phyloP scores from a whole-genome alignment of 2,329 filamentous ascomycete genomes.

The Alternaria conjuncta region DNA sequence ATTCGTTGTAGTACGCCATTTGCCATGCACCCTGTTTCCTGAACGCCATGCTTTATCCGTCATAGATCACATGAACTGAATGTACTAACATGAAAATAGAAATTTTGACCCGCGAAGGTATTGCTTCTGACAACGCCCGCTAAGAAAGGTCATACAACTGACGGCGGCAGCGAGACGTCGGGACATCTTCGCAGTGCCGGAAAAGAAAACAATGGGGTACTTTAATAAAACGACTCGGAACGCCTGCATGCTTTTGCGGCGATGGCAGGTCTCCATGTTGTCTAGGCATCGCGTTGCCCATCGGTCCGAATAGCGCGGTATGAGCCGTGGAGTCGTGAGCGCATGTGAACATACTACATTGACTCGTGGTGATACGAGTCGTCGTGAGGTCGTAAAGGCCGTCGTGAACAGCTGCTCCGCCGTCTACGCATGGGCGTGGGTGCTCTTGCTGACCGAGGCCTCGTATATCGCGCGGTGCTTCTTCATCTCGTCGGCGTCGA shows the following conservation, averaged over 20 bases:
- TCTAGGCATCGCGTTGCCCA: constrained; percentile 4
- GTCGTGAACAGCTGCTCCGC: neutral
- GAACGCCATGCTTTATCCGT: constrained; percentile 26
- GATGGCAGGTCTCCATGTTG: constrained; percentile 2
- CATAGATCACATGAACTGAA: constrained; percentile 19
- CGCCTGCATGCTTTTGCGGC: neutral
- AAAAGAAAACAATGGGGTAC: constrained; percentile 14
- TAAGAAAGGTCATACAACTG: constrained; percentile 12
- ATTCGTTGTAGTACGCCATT: constrained; percentile 20
- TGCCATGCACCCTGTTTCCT: constrained; percentile 25
- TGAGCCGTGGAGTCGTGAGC: constrained; percentile 1
- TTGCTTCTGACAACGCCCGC: constrained; percentile 37
- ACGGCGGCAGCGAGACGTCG: constrained; percentile 1
- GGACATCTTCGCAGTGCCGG: neutral
- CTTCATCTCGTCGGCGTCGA: constrained; percentile 47
- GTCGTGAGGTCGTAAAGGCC: constrained; percentile 26
- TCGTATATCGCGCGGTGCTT: constrained; percentile 46
- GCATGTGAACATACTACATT: constrained; percentile 16
- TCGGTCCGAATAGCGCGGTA: constrained; percentile 6
- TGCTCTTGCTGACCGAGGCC: constrained; percentile 26
- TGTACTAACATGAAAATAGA: constrained; percentile 32
- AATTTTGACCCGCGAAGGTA: constrained; percentile 38
- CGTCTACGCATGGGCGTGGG: constrained; percentile 9
- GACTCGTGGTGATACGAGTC: constrained; percentile 17
- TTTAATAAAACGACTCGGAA: constrained; percentile 10